phyloP scores from a whole-genome alignment of 1,139 yeast genomes.

The Magnusiomyces sp. region DNA sequence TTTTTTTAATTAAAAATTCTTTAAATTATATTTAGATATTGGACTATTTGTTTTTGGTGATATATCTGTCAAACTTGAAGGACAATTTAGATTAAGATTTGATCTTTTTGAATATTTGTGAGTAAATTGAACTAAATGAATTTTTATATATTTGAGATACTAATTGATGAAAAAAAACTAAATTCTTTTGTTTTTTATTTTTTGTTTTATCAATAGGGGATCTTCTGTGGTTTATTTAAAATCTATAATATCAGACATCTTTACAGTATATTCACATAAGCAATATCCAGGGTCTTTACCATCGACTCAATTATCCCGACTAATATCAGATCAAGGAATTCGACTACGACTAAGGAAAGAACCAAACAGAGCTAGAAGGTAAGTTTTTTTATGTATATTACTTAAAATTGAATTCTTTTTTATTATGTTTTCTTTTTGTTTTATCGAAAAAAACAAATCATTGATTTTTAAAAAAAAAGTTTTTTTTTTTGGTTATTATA shows the following conservation, averaged over 20 bases:
- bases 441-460: no score
- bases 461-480: neutral
- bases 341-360: conserved; percentile 22
- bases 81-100: conserved; percentile 18
- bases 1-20: neutral
- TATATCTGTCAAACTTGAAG: conserved; percentile 18
- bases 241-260: conserved; percentile 18
- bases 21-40: conserved; percentile 14
- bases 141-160: neutral
- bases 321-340: conserved; percentile 22
- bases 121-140: neutral
- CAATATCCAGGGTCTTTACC: conserved; percentile 23
- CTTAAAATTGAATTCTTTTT: neutral
- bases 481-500: neutral
- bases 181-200: neutral
- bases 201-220: conserved; percentile 12
- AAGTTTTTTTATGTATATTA: neutral
- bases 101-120: conserved; percentile 18
- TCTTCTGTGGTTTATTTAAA: conserved; percentile 17
- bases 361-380: conserved; percentile 12
- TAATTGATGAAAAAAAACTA: neutral
- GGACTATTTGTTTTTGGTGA: conserved; percentile 22
- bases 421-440: neutral
- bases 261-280: conserved; percentile 19
- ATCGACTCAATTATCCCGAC: conserved; percentile 20